A percentile compares a stretch with the other conserved stretches of the same genome.
Evolutionary conservation across 805 yeast species (phyloP).

Genomic region (Vanderwaltozyma yarrowii): DNA sequence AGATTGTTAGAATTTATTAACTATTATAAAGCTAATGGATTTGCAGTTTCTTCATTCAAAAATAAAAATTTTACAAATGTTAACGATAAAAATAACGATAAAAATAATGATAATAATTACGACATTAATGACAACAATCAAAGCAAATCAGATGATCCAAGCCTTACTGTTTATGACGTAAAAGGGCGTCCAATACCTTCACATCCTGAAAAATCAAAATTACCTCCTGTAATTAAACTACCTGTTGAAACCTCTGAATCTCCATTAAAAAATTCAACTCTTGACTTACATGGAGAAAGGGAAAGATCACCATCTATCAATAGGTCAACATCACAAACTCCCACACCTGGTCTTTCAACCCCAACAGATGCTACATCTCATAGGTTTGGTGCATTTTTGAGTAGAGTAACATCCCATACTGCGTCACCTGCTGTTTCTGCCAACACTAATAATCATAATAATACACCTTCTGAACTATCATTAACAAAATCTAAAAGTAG

Average conservation of each 20-base stretch:
- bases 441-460: not conserved
- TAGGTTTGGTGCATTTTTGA: slow-evolving; percentile 26
- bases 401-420: slow-evolving; percentile 22
- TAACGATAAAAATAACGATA: not conserved
- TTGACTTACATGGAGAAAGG: no score
- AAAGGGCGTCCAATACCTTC: slow-evolving; percentile 41
- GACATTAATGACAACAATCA: not conserved
- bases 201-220: slow-evolving; percentile 37
- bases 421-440: not conserved
- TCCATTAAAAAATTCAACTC: not conserved
- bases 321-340: no score
- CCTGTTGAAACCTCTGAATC: not conserved
- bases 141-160: not conserved
- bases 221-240: slow-evolving; percentile 39
- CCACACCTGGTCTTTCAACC: no score
- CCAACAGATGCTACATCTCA: slow-evolving; percentile 7
- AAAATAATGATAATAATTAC: not conserved
- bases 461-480: not conserved
- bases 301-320: no score
- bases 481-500: not conserved
- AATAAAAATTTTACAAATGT: slow-evolving; percentile 4
- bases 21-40: slow-evolving; percentile 26
- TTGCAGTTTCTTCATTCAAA: slow-evolving; percentile 17
- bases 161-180: slow-evolving; percentile 18
- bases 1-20: slow-evolving; percentile 38